Evolutionary conservation across 1,284 basidiomycete genomes (phyloP), one percentile per base, ranked within the genome.

Genomic region (Ustilago sp.): DNA sequence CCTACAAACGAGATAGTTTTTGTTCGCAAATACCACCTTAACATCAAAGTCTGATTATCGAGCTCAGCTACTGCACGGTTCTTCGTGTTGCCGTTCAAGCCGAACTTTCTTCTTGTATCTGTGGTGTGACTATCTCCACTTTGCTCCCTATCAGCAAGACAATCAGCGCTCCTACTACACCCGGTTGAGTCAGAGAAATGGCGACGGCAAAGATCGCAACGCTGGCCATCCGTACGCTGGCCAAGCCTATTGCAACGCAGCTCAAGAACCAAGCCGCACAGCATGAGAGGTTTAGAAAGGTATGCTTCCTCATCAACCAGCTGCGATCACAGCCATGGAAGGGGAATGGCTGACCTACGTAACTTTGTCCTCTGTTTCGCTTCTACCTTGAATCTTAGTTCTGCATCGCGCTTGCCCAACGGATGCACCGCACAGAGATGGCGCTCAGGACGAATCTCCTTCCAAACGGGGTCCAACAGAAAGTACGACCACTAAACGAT

Each of bases 241-340:
- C 83, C 45, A 86, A 86, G 57, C 84, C 84, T 39, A 85, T 86
- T n/a, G 84, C 84, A 8, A 82, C 79, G 1, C 77, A 81, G 51
- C 63, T 86, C 50, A 85, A 85, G 63, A 66, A 65, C 12, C 83
- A 84, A 60, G 84, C 84, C 2, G 79, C 74, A 2, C 71, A 82
- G 50, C 82, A 86, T 66, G 79, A 85, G 41, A 59, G 73, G 12
- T 86, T 86, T 54, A 71, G 76, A 12, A 77, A 76, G 59, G 68
- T 80, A 35, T 53, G 79, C 43, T 45, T 23, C 9, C 34, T 12
- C 5, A 11, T 31, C 52, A 7, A 9, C 13, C 19, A 31, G 8
- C 19, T 52, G 17, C 31, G 45, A 34, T 3, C 5, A 15, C 4
- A 13, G 34, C 38, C 36, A n/a, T 8, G 23, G 28, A 36, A 32